These are phyloP conservation scores for Rhodotorula sp. DNA, from an alignment of 1,284 basidiomycete genomes.

Conservation along the genomic window DNA sequence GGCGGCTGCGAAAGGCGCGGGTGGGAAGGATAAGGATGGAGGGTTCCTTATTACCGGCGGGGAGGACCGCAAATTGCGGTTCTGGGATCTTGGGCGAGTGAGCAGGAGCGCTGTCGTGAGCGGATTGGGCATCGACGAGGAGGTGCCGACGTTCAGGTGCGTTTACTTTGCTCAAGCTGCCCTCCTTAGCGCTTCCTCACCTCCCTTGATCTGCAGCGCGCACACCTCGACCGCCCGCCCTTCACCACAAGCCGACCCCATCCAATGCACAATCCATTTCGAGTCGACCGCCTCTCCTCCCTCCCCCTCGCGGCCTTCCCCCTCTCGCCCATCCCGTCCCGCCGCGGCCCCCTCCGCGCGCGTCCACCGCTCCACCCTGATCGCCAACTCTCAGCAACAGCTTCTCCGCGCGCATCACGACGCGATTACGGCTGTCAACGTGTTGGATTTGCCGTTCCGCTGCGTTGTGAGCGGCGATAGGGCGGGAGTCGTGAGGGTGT, in stretches of 20 bases:
- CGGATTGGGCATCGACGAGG: constrained; percentile 64
- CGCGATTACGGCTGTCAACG: constrained; percentile 71
- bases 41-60: constrained; percentile 79
- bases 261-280: constrained; percentile 13
- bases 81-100: constrained; percentile 70
- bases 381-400: constrained; percentile 73
- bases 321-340: neutral
- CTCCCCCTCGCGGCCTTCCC: constrained; percentile 1
- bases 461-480: constrained; percentile 83
- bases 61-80: constrained; percentile 72
- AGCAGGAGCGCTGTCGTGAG: constrained; percentile 72
- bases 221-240: constrained; percentile 26
- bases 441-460: constrained; percentile 81
- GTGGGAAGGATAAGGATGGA: constrained; percentile 32
- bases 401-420: constrained; percentile 77
- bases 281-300: constrained; percentile 13
- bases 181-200: neutral
- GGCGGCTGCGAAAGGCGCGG: neutral
- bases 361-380: constrained; percentile 66
- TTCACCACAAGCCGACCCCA: too few relatives aligned
- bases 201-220: constrained; percentile 7
- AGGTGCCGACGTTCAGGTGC: constrained; percentile 68
- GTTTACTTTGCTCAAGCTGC: constrained; percentile 32
- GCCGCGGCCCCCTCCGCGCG: constrained; percentile 9
- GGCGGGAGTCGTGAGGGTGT: constrained; percentile 74